Percentiles rank a stretch among this genome's conserved stretches.
These are phyloP conservation scores for Metarhizium guizhouense DNA, from an alignment of 2,329 filamentous ascomycete genomes.

Conservation along the genomic window DNA sequence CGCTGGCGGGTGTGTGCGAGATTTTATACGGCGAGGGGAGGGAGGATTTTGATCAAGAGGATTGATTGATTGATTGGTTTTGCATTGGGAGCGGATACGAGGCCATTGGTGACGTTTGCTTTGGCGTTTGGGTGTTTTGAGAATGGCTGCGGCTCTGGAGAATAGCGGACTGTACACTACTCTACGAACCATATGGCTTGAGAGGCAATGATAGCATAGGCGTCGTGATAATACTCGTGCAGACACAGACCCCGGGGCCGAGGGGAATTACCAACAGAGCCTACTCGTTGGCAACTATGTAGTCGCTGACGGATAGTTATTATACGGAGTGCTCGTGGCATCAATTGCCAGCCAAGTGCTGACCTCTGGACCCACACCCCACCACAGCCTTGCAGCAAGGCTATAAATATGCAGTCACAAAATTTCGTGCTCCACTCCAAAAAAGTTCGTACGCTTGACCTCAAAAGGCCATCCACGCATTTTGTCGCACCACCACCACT, in stretches of 20 bases:
- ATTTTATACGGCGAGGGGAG: constrained; percentile 68
- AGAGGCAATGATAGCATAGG: too few species aligned
- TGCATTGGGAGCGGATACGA: neutral
- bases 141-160: too few species aligned
- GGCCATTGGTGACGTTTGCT: neutral
- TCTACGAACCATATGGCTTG: too few species aligned
- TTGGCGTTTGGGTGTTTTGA: neutral
- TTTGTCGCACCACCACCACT: neutral
- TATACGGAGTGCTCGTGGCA: too few species aligned
- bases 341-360: too few species aligned
- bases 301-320: too few species aligned
- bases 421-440: constrained; percentile 6
- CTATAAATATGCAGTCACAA: constrained; percentile 7
- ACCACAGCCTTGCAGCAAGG: constrained; percentile 14
- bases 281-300: too few species aligned
- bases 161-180: too few species aligned
- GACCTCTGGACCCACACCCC: constrained; percentile 5
- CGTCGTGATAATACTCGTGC: too few species aligned
- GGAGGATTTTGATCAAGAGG: constrained; percentile 11
- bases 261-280: too few species aligned
- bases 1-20: constrained; percentile 89
- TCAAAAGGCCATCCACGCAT: neutral
- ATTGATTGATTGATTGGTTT: neutral
- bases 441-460: neutral
- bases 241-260: too few species aligned